Evolutionary conservation across 352 stramenopile species (phyloP).

Genomic region (Globisporangium acanthophoron): DNA sequence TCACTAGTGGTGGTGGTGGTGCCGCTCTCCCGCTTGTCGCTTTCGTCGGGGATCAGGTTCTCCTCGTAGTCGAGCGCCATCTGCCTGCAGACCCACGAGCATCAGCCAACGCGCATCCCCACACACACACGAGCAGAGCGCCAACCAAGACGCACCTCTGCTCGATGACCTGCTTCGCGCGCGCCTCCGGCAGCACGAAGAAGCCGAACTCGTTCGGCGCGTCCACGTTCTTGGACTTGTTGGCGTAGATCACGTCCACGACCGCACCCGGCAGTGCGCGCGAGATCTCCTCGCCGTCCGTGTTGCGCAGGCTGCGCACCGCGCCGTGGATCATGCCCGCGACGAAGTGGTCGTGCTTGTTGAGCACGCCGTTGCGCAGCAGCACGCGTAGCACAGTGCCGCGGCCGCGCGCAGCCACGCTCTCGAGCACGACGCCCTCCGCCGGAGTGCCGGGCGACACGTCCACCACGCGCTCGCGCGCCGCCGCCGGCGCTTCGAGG

Average conservation of each 20-base stretch:
- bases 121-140: background rate
- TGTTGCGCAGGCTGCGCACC: slow-evolving; percentile 53
- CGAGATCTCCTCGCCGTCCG: slow-evolving; percentile 49
- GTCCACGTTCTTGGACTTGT: slow-evolving; percentile 81
- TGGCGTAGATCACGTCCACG: slow-evolving; percentile 76
- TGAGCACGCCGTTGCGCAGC: slow-evolving; percentile 58
- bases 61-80: slow-evolving; percentile 69
- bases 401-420: slow-evolving; percentile 51
- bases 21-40: background rate
- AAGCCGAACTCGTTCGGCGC: slow-evolving; percentile 78
- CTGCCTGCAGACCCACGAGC: slow-evolving; percentile 31
- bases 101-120: background rate
- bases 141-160: slow-evolving; percentile 35
- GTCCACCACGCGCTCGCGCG: slow-evolving; percentile 33
- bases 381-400: slow-evolving; percentile 72
- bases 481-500: slow-evolving; percentile 21
- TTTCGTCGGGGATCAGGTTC: slow-evolving; percentile 25
- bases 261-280: slow-evolving; percentile 56
- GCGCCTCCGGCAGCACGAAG: slow-evolving; percentile 55
- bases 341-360: slow-evolving; percentile 71
- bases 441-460: slow-evolving; percentile 28
- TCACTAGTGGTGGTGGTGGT: background rate
- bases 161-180: slow-evolving; percentile 68
- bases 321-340: slow-evolving; percentile 83
- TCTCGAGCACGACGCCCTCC: slow-evolving; percentile 74